Conservation (phyloP, 2,329 filamentous ascomycete genomes). For the Penicillium sp. region DNA sequence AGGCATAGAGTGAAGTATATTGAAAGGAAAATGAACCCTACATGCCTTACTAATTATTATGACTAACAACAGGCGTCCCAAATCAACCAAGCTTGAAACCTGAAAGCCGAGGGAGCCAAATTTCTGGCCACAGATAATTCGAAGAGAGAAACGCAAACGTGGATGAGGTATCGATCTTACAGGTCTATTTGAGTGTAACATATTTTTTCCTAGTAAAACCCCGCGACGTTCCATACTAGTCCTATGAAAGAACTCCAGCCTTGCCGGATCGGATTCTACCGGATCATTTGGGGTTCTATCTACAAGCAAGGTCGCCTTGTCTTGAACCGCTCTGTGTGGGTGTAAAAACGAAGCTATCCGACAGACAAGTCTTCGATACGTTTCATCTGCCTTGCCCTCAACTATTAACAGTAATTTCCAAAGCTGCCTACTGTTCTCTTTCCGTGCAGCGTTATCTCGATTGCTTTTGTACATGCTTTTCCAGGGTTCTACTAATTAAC, state of each 20-base stretch:
- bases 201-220: not conserved
- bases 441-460: no score
- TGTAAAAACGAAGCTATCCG: not conserved
- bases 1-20: no score
- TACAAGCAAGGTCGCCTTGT: not conserved
- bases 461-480: not conserved
- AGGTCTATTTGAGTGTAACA: not conserved
- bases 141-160: not conserved
- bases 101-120: not conserved
- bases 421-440: no score
- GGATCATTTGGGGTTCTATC: not conserved
- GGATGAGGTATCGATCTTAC: not conserved
- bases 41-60: no score
- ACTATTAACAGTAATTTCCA: no score
- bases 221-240: not conserved
- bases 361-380: not conserved
- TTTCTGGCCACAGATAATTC: not conserved
- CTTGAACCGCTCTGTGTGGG: not conserved
- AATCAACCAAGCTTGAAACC: no score
- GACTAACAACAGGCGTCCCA: no score
- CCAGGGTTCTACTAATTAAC: not conserved
- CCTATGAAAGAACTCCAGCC: not conserved
- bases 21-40: no score
- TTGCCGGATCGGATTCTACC: not conserved
- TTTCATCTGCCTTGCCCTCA: not conserved